phyloP scores from a whole-genome alignment of 306 rosid species.

The Cicer pinnatifidum region DNA sequence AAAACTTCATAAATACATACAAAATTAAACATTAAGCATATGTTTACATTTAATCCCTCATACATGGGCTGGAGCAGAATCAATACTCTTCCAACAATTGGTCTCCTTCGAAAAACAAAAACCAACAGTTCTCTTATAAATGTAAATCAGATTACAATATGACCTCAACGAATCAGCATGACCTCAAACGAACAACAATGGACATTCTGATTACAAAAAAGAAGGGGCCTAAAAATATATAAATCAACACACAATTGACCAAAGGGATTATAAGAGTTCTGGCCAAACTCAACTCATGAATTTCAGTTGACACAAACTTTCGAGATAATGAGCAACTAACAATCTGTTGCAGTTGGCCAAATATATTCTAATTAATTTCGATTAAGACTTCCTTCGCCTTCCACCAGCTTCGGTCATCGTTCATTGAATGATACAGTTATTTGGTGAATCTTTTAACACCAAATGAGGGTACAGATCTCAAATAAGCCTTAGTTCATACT shows the following conservation, averaged over 20 bases:
- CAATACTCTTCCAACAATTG: constrained; percentile 29
- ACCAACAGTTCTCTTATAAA: constrained; percentile 31
- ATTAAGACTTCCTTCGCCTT: constrained; percentile 40
- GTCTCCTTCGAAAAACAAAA: constrained; percentile 46
- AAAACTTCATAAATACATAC: neutral
- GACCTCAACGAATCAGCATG: constrained; percentile 23
- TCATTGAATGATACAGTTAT: constrained; percentile 43
- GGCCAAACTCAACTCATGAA: constrained; percentile 41
- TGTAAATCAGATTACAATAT: constrained; percentile 43
- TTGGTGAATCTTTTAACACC: constrained; percentile 40
- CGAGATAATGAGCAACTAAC: constrained; percentile 50
- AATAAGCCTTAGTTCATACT: constrained; percentile 90
- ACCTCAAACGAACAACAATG: constrained; percentile 22
- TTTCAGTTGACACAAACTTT: constrained; percentile 40
- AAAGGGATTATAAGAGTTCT: constrained; percentile 24
- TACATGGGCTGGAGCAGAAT: constrained; percentile 30
- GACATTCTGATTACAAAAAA: constrained; percentile 37
- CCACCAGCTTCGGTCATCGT: constrained; percentile 44
- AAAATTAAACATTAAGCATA: neutral
- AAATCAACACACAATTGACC: constrained; percentile 40
- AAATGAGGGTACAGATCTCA: constrained; percentile 50
- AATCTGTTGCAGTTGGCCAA: constrained; percentile 48
- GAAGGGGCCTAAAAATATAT: neutral
- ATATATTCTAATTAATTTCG: constrained; percentile 35
- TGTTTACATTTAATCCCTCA: neutral